A percentile compares a stretch with the other conserved stretches of the same genome.
phyloP scores from a whole-genome alignment of 1,139 yeast species.

The Kurtzmaniella quercitrusa region DNA sequence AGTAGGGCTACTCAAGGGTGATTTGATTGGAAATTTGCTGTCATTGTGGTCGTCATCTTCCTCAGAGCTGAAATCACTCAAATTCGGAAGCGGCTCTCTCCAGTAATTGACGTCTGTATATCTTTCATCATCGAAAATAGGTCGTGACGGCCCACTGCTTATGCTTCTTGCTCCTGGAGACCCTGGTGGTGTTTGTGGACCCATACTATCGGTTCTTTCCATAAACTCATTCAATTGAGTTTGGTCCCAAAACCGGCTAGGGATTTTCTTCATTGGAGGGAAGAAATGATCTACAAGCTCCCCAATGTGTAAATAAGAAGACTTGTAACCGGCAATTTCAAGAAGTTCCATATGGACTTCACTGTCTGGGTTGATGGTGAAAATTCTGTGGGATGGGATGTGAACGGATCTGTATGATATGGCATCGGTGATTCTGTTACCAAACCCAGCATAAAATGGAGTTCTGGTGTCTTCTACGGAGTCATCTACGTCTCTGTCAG shows the following conservation, averaged over 20 bases:
- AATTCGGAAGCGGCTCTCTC: slow-evolving; percentile 73
- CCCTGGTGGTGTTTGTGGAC: slow-evolving; percentile 8
- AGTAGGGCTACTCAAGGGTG: slow-evolving; percentile 4
- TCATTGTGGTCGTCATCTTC: slow-evolving; percentile 12
- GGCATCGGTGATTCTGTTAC: slow-evolving; percentile 96
- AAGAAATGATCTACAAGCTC: slow-evolving; percentile 96
- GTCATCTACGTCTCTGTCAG: slow-evolving; percentile 2
- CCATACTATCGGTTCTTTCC: slow-evolving; percentile 7
- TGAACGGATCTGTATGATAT: slow-evolving; percentile 91
- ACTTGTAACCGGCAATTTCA: slow-evolving; percentile 88
- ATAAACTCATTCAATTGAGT: slow-evolving; percentile 35
- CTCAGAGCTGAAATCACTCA: slow-evolving; percentile 51
- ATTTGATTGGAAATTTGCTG: slow-evolving; percentile 4
- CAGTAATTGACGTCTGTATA: slow-evolving; percentile 88
- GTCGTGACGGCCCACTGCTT: slow-evolving; percentile 3
- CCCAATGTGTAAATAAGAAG: slow-evolving; percentile 84
- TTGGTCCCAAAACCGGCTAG: slow-evolving; percentile 36
- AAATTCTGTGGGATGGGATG: slow-evolving; percentile 90
- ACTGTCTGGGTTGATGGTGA: slow-evolving; percentile 94
- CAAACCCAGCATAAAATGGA: slow-evolving; percentile 97
- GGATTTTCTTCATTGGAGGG: slow-evolving; percentile 67
- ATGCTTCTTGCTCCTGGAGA: slow-evolving; percentile 9
- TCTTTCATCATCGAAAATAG: slow-evolving; percentile 45
- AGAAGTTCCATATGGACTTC: slow-evolving; percentile 96
- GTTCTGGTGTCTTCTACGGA: slow-evolving; percentile 39